Conservation (phyloP, 2,329 filamentous ascomycete genomes). For the Biscogniauxia sp. region DNA sequence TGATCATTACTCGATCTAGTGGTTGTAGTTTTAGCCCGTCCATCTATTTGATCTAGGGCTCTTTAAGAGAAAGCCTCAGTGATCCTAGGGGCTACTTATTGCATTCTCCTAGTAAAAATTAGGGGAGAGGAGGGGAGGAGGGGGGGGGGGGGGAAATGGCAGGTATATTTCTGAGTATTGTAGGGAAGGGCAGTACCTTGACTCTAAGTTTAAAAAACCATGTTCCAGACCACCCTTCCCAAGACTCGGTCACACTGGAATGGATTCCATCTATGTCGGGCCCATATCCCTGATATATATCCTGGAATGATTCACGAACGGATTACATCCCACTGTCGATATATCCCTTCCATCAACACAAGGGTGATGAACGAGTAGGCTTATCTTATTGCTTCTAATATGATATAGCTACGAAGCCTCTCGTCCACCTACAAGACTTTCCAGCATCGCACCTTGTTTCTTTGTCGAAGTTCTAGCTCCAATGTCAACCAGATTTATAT, state of each 20-base stretch:
- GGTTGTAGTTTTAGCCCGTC: not conserved
- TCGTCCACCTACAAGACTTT: not conserved
- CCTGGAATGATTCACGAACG: not conserved
- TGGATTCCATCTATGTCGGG: not conserved
- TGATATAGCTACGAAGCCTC: not conserved
- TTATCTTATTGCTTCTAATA: not conserved
- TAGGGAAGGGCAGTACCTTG: not conserved
- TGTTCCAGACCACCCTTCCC: not conserved
- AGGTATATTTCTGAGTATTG: not conserved
- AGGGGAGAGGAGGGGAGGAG: no score
- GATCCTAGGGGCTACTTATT: not conserved
- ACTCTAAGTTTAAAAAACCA: not conserved
- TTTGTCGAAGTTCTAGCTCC: slow-evolving; percentile 5
- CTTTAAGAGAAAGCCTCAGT: not conserved
- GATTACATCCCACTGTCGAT: not conserved
- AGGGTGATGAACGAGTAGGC: not conserved
- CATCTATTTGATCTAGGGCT: not conserved
- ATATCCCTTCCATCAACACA: not conserved
- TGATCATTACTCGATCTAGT: not conserved
- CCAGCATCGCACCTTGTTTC: slow-evolving; percentile 1
- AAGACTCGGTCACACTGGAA: not conserved
- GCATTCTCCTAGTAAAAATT: not conserved
- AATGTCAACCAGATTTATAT: slow-evolving; percentile 24
- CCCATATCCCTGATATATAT: not conserved
- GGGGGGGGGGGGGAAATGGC: no score